Evolutionary conservation across 352 stramenopile genomes (phyloP).

Genomic region (Phytophthora sojae): DNA sequence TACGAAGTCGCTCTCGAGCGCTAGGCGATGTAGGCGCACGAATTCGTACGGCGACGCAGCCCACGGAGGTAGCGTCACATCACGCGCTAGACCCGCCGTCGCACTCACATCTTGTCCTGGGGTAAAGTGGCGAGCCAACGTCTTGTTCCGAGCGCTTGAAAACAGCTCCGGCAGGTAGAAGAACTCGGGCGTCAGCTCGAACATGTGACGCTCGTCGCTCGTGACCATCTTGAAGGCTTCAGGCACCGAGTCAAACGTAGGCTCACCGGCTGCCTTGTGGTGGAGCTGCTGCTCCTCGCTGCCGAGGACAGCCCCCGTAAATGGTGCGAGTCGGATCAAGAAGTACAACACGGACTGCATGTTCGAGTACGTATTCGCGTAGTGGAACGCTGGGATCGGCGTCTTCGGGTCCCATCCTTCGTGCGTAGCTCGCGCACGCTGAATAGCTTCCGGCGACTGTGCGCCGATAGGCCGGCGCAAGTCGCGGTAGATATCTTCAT

Average conservation of each 20-base stretch:
- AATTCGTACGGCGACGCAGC: constrained; percentile 96
- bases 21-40: constrained; percentile 94
- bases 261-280: constrained; percentile 43
- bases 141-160: constrained; percentile 72
- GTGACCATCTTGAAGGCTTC: constrained; percentile 69
- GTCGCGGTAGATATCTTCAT: constrained; percentile 95
- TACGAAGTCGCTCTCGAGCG: constrained; percentile 98
- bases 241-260: constrained; percentile 67
- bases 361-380: constrained; percentile 75
- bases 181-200: constrained; percentile 84
- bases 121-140: constrained; percentile 45
- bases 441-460: constrained; percentile 56
- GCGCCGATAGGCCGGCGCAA: constrained; percentile 97
- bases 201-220: constrained; percentile 63
- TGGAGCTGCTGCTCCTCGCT: constrained; percentile 46
- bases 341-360: constrained; percentile 81
- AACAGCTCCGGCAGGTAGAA: constrained; percentile 84
- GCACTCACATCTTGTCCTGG: constrained; percentile 51
- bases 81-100: constrained; percentile 60
- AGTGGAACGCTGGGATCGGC: constrained; percentile 78
- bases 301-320: constrained; percentile 59
- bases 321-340: constrained; percentile 72
- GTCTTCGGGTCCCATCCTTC: constrained; percentile 50
- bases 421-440: constrained; percentile 59
- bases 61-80: constrained; percentile 97